Percentiles rank a stretch among this genome's conserved stretches.
Evolutionary conservation across 495 filamentous ascomycete genomes (phyloP).

Genomic region (Penicillium steckii): DNA sequence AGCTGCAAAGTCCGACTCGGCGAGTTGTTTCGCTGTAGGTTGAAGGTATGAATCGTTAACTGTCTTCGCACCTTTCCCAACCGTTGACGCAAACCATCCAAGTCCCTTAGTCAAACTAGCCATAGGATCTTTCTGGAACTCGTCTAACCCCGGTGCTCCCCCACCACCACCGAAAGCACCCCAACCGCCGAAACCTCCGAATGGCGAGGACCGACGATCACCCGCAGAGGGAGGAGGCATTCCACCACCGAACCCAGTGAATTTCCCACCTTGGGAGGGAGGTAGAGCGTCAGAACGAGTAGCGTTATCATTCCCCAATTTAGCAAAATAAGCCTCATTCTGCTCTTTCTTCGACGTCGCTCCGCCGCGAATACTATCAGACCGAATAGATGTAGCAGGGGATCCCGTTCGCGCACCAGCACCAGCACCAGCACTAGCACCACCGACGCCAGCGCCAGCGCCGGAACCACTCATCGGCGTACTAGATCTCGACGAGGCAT

Average conservation of each 20-base stretch:
- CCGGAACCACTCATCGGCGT: constrained; percentile 28
- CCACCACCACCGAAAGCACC: constrained; percentile 19
- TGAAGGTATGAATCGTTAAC: constrained; percentile 87
- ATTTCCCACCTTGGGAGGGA: constrained; percentile 90
- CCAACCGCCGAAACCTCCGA: constrained; percentile 27
- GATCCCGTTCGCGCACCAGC: constrained; percentile 25
- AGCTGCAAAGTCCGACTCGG: constrained; percentile 83
- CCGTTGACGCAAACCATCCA: constrained; percentile 86
- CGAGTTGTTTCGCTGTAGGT: constrained; percentile 84
- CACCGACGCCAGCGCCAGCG: constrained; percentile 13
- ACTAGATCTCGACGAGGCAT: constrained; percentile 29
- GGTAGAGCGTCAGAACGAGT: constrained; percentile 68
- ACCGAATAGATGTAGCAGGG: constrained; percentile 23
- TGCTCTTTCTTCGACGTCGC: constrained; percentile 50
- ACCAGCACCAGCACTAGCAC: constrained; percentile 13
- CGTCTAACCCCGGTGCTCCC: constrained; percentile 64
- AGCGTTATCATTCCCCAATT: constrained; percentile 77
- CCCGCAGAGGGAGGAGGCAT: constrained; percentile 39
- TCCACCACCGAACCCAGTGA: constrained; percentile 81
- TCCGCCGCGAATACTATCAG: constrained; percentile 23
- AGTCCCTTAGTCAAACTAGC: constrained; percentile 87
- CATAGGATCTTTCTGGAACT: constrained; percentile 88
- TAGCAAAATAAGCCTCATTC: constrained; percentile 90
- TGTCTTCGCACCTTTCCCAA: constrained; percentile 83
- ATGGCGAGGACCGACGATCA: constrained; percentile 23